Evolutionary conservation across 176 grass and related monocot genomes (phyloP), one percentile per base, ranked within the genome.

Genomic region (Carex kokanica): DNA sequence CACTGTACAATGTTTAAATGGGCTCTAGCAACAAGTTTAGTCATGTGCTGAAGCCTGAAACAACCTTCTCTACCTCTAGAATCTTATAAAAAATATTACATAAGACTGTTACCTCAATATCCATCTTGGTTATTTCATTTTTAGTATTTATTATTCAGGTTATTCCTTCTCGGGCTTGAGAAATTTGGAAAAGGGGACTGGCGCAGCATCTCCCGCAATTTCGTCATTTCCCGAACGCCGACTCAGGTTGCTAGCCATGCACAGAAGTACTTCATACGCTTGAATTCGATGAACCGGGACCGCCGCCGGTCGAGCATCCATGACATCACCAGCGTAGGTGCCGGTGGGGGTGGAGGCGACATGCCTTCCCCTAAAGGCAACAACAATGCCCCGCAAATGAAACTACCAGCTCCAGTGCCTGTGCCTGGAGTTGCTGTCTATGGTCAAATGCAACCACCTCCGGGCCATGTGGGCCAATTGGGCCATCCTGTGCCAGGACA

Each of bases 121-220:
- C 2, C 11, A 74, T 73, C 20, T 16, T 25, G 15, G 43, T 8
- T 77, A 6, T 32, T 55, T 5, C 72, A 53, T 77, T 77, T 77
- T 31, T 11, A 40, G 55, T 57, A 85, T 47, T 69, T 83, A 13
- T 79, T 78, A 12, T 40, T 47, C 51, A 99, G 97, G 51, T 17
- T 99, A 40, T 99, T 99, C 59, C 83, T 99, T 68, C 88, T 99
- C 21, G 97, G 97, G 8, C 89, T 99, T 9, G 93, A 95, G 38
- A 93, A 96, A 84, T 99, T 99, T 73, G 97, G 97, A 47, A 99
- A 99, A 87, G 97, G 93, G 1, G 97, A 99, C 63, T 99, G 93
- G 97, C 81, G 97, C 81, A 99, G 97, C 89, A 99, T 99, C 87
- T 99, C 97, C 20, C 89, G 97, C 69, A 99, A 95, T 73, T 99